Evolutionary conservation across 176 grass and related monocot genomes (phyloP), one percentile per base, ranked within the genome.

Genomic region (bread wheat (Triticum aestivum)): DNA sequence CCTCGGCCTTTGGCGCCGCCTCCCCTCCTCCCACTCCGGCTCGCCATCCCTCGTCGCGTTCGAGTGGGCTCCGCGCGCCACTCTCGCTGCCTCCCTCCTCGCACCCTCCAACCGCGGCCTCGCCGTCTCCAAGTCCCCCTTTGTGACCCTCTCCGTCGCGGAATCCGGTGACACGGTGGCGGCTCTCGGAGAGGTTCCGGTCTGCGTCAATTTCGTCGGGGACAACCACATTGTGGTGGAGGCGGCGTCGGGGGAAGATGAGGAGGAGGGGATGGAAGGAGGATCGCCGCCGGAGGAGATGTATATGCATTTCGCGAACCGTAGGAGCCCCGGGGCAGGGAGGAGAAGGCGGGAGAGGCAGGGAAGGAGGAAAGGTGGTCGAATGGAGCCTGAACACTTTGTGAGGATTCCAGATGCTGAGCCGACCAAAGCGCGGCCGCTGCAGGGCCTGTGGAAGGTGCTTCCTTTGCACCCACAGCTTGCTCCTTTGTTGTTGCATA

Each of bases 391-490:
- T 1, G 84, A 95, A 54, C 89, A 91, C 61, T 95, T 91, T 5
- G 84, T 93, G 11, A 92, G 89, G 91, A 91, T 95, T 1, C 15
- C 44, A 1, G 83, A 89, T n/a, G 69, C 65, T 0, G 82, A 90
- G 80, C 87, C 92, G 0, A 94, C 92, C 2, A 30, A 68, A 65
- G 82, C 62, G 3, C 79, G 90, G 12, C 92, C 85, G 14, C 69
- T 94, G 21, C 92, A 94, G 62, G 92, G 92, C n/a, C 58, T 92
- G 73, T 92, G 92, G 92, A 92, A 94, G 92, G 92, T 94, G 87
- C 82, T 80, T 83, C 82, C 61, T 78, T 71, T 79, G 82, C 41
- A 8, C 82, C 63, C 63, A 70, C 13, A 42, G 73, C 39, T 90
- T 63, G 42, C 70, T 54, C 23, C 15, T 77, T 70, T 56, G 63